Conservation (phyloP, 139 green algal genomes). For the Choricystis sp. region DNA sequence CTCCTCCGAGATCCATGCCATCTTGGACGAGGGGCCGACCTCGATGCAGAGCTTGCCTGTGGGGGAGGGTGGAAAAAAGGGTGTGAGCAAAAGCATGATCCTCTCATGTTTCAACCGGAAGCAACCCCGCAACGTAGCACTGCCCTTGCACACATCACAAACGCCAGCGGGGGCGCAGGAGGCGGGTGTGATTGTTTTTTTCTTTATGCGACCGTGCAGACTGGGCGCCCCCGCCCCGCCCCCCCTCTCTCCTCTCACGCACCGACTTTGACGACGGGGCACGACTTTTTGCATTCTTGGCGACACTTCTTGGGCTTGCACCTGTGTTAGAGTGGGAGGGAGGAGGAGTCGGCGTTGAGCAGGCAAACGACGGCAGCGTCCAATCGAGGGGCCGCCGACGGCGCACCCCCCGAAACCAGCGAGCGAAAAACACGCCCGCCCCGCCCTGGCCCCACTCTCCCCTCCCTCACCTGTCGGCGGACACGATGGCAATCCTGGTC, state of each 20-base stretch:
- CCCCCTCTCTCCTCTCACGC: too few species aligned
- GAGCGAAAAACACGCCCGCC: not conserved
- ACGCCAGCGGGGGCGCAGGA: too few species aligned
- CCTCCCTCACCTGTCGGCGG: conserved; percentile 50
- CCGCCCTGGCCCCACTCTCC: not conserved
- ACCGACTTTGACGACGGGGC: conserved; percentile 95
- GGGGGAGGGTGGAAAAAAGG: not conserved
- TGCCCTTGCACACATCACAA: too few species aligned
- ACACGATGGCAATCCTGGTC: conserved; percentile 95
- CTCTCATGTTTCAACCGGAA: not conserved
- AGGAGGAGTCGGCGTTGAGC: not conserved
- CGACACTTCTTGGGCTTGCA: conserved; percentile 98
- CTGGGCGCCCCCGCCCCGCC: not conserved
- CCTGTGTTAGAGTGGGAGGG: conserved; percentile 18
- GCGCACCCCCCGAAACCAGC: not conserved
- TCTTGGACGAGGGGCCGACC: conserved; percentile 66
- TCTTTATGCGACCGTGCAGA: not conserved
- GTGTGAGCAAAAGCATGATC: too few species aligned
- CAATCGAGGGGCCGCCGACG: not conserved
- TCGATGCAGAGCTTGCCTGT: conserved; percentile 96
- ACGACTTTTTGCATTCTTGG: conserved; percentile 98
- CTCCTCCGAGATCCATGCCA: conserved; percentile 92
- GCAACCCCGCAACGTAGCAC: too few species aligned
- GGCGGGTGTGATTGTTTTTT: too few species aligned
- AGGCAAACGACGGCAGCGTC: not conserved